phyloP scores from a whole-genome alignment of 768 basidiomycete genomes.

The Boletales sp. region DNA sequence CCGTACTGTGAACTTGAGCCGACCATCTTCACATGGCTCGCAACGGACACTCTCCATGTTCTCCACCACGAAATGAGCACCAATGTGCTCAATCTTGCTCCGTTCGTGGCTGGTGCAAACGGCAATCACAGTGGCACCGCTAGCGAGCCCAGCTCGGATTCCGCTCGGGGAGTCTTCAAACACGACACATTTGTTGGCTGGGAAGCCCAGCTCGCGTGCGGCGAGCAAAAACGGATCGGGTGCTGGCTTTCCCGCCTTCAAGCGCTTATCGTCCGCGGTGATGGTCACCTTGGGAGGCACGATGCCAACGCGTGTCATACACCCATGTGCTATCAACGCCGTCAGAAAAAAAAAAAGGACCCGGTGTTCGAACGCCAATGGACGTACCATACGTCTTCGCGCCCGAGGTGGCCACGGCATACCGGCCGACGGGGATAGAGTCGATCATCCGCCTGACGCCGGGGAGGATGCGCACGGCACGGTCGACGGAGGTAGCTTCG shows the following conservation, averaged over 20 bases:
- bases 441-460: slow-evolving; percentile 64
- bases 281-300: slow-evolving; percentile 64
- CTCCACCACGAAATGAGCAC: slow-evolving; percentile 54
- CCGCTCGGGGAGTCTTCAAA: slow-evolving; percentile 72
- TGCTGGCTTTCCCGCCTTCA: slow-evolving; percentile 62
- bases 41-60: slow-evolving; percentile 50
- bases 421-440: slow-evolving; percentile 61
- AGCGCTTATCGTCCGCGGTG: slow-evolving; percentile 72
- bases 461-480: slow-evolving; percentile 67
- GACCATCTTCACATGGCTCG: slow-evolving; percentile 36
- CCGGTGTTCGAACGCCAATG: too few species aligned
- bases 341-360: not conserved
- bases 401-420: slow-evolving; percentile 71
- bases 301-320: slow-evolving; percentile 69
- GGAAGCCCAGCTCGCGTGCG: slow-evolving; percentile 53
- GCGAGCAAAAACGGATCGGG: slow-evolving; percentile 65
- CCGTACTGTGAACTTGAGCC: slow-evolving; percentile 43
- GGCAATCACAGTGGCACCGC: slow-evolving; percentile 70
- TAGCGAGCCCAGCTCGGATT: slow-evolving; percentile 66
- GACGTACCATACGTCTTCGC: slow-evolving; percentile 63
- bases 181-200: slow-evolving; percentile 62
- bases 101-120: slow-evolving; percentile 71
- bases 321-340: slow-evolving; percentile 48
- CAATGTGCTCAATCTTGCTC: slow-evolving; percentile 48
- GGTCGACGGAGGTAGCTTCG: slow-evolving; percentile 54